These are phyloP conservation scores for Colletotrichum musae DNA, from an alignment of 2,329 filamentous ascomycete genomes.

Conservation along the genomic window DNA sequence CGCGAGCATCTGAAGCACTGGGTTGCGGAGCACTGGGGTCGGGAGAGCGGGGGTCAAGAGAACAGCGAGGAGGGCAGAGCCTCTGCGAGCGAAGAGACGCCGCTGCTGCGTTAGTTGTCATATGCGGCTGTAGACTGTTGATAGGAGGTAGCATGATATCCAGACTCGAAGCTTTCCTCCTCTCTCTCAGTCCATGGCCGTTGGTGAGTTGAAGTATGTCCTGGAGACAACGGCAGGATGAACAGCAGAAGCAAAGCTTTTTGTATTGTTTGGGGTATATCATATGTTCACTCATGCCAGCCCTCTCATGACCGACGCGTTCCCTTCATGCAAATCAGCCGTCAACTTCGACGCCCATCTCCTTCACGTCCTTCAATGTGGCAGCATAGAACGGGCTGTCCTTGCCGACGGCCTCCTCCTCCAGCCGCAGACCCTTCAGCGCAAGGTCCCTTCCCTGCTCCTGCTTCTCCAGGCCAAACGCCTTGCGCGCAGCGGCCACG, in stretches of 20 bases:
- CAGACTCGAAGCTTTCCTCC: not conserved
- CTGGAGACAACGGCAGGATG: too few species aligned
- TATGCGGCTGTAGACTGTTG: not conserved
- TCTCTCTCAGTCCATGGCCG: not conserved
- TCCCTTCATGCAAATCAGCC: not conserved
- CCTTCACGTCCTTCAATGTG: conserved; percentile 2
- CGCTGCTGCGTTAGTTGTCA: conserved; percentile 45
- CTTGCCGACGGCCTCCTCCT: conserved; percentile 35
- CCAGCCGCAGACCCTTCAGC: conserved; percentile 24
- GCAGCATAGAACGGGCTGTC: conserved; percentile 35
- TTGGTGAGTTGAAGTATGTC: not conserved
- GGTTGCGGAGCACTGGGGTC: conserved; percentile 16
- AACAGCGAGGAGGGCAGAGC: conserved; percentile 19
- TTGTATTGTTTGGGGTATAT: too few species aligned
- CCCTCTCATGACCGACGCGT: not conserved
- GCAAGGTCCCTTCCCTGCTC: conserved; percentile 12
- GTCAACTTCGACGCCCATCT: conserved; percentile 9
- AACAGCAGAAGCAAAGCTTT: not conserved
- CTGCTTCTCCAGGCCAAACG: not conserved
- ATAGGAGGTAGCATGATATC: not conserved
- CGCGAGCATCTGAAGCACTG: conserved; percentile 43
- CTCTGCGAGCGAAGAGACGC: conserved; percentile 51
- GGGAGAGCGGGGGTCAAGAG: conserved; percentile 2
- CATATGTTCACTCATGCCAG: not conserved
- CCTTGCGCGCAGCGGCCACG: conserved; percentile 21